Evolutionary conservation across 1,284 basidiomycete genomes (phyloP), one percentile per base, ranked within the genome.

Genomic region (Boletus albobrunnescens): DNA sequence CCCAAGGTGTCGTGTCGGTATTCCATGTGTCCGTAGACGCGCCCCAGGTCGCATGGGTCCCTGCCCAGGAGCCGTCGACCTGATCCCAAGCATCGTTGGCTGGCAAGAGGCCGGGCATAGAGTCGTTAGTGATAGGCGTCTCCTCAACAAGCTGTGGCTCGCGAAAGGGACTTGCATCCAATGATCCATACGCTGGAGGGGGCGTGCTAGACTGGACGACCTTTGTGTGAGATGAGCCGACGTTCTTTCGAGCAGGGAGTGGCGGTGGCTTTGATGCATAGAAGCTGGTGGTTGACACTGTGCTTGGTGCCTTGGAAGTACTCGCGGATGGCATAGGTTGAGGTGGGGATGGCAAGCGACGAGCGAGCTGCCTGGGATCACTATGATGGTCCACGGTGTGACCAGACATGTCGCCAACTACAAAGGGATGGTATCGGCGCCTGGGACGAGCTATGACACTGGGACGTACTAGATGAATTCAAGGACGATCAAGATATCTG

Each of bases 101-200:
- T 13, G 67, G 57, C 20, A 60, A 48, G 47, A 67, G 59, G 13
- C 58, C 55, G 2, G 71, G 67, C 4, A 68, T 53, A 3, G 61
- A 20, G 37, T 68, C 54, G 13, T 50, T 62, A 22, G 12, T 32
- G 31, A 63, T 56, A 23, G 66, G 64, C 10, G 63, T 65, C 12
- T 72, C 71, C 20, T 63, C 57, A 3, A 77, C 67, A 11, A 75
- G 69, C 56, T 73, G 74, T 1, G 76, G 75, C 52, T 76, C 73
- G 36, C 73, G 69, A 53, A 68, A 77, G 2, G 70, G 47, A 22
- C 49, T 54, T 11, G 30, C 40, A 26, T 64, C 65, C 31, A 48
- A 20, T 24, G 66, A 10, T 51, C 60, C 43, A 49, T 59, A 69
- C 6, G 32, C 47, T 19, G 64, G 67, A 7, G 64, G 64, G 6